Evolutionary conservation across 2,329 filamentous ascomycete species (phyloP).

Genomic region (Lasiodiplodia citricola): DNA sequence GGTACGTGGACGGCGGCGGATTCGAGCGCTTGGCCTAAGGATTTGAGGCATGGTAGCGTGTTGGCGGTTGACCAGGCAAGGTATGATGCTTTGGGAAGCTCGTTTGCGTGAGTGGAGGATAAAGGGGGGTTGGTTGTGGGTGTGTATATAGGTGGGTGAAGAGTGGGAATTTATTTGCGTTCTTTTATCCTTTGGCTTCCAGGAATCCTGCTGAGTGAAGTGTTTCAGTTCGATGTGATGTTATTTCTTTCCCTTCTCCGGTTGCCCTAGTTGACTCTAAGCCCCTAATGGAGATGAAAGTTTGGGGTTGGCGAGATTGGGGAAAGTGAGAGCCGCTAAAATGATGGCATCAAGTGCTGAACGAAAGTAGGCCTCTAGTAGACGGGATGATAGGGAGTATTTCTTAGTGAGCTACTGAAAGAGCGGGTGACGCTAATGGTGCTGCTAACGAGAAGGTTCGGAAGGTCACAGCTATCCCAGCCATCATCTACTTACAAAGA

Average conservation of each 20-base stretch:
- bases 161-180: neutral
- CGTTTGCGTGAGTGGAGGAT: conserved; percentile 24
- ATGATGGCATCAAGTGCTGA: too few relatives aligned
- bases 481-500: too few relatives aligned
- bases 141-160: neutral
- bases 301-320: too few relatives aligned
- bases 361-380: too few relatives aligned
- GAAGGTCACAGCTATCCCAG: too few relatives aligned
- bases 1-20: conserved; percentile 54
- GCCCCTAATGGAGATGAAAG: too few relatives aligned
- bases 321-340: too few relatives aligned
- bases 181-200: neutral
- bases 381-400: too few relatives aligned
- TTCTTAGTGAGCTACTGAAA: too few relatives aligned
- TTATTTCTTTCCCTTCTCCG: neutral
- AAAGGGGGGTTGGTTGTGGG: neutral
- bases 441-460: too few relatives aligned
- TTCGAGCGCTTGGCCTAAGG: conserved; percentile 54
- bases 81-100: conserved; percentile 48
- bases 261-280: neutral
- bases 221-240: too few relatives aligned
- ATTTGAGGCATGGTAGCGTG: conserved; percentile 45
- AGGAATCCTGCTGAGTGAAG: neutral
- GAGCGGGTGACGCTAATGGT: too few relatives aligned
- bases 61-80: conserved; percentile 53